Evolutionary conservation across 257 asterid genomes (phyloP), one percentile per base, ranked within the genome.

Genomic region (Gardenia jasminoides): DNA sequence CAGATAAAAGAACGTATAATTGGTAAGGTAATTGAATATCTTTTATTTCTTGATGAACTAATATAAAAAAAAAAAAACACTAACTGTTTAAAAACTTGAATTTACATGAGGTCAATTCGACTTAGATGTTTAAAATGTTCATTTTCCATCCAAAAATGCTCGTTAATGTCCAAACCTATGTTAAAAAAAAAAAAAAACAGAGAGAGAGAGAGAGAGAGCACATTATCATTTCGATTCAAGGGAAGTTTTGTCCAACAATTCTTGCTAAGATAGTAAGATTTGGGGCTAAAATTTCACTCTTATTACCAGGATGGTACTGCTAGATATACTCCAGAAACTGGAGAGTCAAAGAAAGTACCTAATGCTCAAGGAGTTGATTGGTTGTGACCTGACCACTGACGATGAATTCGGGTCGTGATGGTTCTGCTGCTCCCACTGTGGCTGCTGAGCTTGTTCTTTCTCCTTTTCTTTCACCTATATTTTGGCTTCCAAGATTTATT

Each of bases 401-500:
- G 89, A 77, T n/a, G 90, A 77, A 86, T 84, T 88, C 75, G 82
- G 48, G 70, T 84, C 87, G 44, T 78, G 44, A 67, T 1, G 79
- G 81, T 82, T 84, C 74, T 87, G 91, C 76, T 87, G 88, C 78
- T 82, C 89, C 90, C 78, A 79, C 6, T 58, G 83, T 77, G 58
- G 74, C 72, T 75, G 86, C 76, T 62, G 81, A 26, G 87, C 87
- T 59, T 74, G 1, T 68, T 88, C 88, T 81, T 88, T 87, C 80
- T 88, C 96, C 84, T 80, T 93, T 82, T 91, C 94, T 79, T 89
- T 93, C 31, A 87, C 81, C 98, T 93, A 46, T 9, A 44, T 31
- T 65, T 66, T 4, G 30, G 30, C 20, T 28, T 19, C 22, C 13
- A 67, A 13, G 28, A 61, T 48, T 50, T 36, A 62, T 26, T 62